A percentile compares a stretch with the other conserved stretches of the same genome.
Evolutionary conservation across 345 rosid species (phyloP).

Genomic region (Aethionema arabicum): DNA sequence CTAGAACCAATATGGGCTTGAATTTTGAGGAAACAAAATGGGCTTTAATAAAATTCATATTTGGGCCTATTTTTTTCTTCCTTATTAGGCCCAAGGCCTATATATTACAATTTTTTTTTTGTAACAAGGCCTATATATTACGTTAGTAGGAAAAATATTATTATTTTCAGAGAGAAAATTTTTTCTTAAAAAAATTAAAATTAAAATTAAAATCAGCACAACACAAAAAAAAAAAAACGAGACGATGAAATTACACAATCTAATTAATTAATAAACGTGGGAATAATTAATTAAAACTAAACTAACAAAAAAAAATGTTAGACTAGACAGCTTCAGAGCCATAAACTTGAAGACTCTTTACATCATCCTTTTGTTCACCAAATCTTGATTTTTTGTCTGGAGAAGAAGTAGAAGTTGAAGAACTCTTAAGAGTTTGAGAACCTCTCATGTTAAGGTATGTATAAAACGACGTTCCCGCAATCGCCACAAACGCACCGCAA

Average conservation of each 20-base stretch:
- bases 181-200: neutral
- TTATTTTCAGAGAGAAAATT: slow-evolving; percentile 17
- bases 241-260: slow-evolving; percentile 7
- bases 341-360: slow-evolving; percentile 33
- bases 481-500: slow-evolving; percentile 40
- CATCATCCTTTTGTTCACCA: slow-evolving; percentile 29
- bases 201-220: neutral
- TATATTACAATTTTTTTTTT: too few species aligned
- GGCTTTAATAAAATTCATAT: too few species aligned
- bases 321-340: slow-evolving; percentile 39
- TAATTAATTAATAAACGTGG: neutral
- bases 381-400: slow-evolving; percentile 37
- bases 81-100: neutral
- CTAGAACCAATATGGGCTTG: too few species aligned
- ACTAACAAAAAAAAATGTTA: slow-evolving; percentile 17
- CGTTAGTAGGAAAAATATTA: neutral
- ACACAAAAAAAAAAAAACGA: neutral
- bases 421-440: slow-evolving; percentile 39
- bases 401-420: slow-evolving; percentile 20
- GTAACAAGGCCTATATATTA: neutral
- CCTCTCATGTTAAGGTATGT: slow-evolving; percentile 39
- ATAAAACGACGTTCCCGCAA: slow-evolving; percentile 41
- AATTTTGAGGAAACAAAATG: too few species aligned
- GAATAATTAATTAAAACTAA: slow-evolving; percentile 29
- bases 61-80: neutral